Evolutionary conservation across 2,329 filamentous ascomycete genomes (phyloP), one percentile per base, ranked within the genome.

Genomic region (Lachnellula hyalina): DNA sequence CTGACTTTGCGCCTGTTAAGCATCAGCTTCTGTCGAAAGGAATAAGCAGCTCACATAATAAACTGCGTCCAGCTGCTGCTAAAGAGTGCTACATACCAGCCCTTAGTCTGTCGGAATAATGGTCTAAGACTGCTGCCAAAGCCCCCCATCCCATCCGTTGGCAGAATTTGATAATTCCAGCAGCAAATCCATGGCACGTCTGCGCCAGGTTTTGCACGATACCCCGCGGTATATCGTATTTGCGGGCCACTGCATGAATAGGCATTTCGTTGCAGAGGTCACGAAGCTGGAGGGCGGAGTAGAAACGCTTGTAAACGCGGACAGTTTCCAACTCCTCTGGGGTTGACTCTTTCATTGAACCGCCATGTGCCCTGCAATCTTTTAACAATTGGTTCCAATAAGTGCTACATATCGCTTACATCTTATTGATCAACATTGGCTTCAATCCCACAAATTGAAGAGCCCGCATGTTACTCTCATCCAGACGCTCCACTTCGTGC

Each of bases 81-180:
- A 53, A 21, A 46, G 12, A 34, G 8, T 12, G 19, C 8, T 44
- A 55, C 59, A 32, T 60, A 65, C 66, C 67, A 42, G 87, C 86
- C 68, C 84, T 83, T 6, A 92, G 74, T 21, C 88, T 77, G 69
- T 90, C 87, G 0, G 84, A 83, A 72, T 89, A 90, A 65, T 91
- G 87, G 61, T 90, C 86, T 34, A 91, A 74, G 6, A 86, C 84
- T 4, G 84, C 85, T 6, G 83, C 82, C 67, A 91, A 80, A 63
- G 87, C 83, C 1, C 80, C 81, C 86, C 87, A 90, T 2, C 79
- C 83, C 87, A 92, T 90, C 17, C 82, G 78, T 61, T 89, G 79
- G 65, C 87, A 91, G 65, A 91, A 91, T 61, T 88, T 90, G 56
- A 91, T 82, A 76, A 90, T 89, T 3, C 87, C 87, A 2, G 86